A percentile compares a stretch with the other conserved stretches of the same genome.
phyloP scores from a whole-genome alignment of 768 basidiomycete genomes.

The Chlorophyllum brunneum region DNA sequence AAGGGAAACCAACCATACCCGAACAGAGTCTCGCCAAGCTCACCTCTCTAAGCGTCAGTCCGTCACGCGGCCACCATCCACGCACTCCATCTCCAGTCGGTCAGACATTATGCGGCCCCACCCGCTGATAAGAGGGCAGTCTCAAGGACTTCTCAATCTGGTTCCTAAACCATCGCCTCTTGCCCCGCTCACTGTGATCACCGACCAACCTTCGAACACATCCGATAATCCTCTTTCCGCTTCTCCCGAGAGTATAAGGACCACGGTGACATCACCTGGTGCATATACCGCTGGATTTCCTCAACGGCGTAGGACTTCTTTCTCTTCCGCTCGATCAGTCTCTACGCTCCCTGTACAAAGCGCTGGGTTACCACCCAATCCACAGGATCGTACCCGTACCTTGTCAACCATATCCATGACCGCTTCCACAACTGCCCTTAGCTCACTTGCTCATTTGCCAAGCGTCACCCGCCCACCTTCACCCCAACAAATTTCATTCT shows the following conservation, averaged over 20 bases:
- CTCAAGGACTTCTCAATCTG: slow-evolving; percentile 48
- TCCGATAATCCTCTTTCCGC: slow-evolving; percentile 40
- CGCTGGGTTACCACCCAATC: slow-evolving; percentile 13
- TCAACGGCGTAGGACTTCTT: slow-evolving; percentile 34
- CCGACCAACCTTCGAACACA: slow-evolving; percentile 28
- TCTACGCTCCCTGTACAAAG: slow-evolving; percentile 50
- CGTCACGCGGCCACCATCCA: slow-evolving; percentile 57
- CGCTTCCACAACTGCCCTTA: slow-evolving; percentile 52
- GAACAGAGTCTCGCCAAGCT: slow-evolving; percentile 23
- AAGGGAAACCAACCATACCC: slow-evolving; percentile 13
- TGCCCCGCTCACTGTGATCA: slow-evolving; percentile 59
- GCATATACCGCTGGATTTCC: slow-evolving; percentile 4
- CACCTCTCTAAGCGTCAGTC: slow-evolving; percentile 38
- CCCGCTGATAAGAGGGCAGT: slow-evolving; percentile 73
- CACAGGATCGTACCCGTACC: slow-evolving; percentile 47
- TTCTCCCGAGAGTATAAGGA: slow-evolving; percentile 28
- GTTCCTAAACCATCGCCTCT: slow-evolving; percentile 54
- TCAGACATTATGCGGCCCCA: slow-evolving; percentile 55
- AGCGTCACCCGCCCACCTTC: slow-evolving; percentile 40
- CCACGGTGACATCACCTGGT: slow-evolving; percentile 21
- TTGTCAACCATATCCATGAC: slow-evolving; percentile 53
- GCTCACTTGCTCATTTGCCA: slow-evolving; percentile 54
- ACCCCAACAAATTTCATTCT: slow-evolving; percentile 52
- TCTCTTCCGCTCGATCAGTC: slow-evolving; percentile 57
- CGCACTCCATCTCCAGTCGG: slow-evolving; percentile 46